phyloP scores from a whole-genome alignment of 2,329 filamentous ascomycete genomes.

The Annulohypoxylon truncatum region DNA sequence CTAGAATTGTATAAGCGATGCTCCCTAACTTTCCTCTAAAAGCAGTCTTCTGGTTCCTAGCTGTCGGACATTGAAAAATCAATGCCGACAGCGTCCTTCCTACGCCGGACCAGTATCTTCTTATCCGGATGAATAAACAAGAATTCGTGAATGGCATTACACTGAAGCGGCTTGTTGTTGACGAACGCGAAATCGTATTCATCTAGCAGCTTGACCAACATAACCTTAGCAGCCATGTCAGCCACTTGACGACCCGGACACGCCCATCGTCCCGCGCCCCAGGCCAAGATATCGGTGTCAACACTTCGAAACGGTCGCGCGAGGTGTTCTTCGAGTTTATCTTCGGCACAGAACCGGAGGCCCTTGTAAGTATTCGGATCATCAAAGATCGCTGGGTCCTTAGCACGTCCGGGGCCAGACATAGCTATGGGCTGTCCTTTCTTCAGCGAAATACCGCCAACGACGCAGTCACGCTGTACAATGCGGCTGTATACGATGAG shows the following conservation, averaged over 20 bases:
- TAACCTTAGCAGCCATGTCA: background rate
- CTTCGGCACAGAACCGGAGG: constrained; percentile 21
- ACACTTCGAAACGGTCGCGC: background rate
- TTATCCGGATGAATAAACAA: constrained; percentile 23
- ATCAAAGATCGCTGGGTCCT: constrained; percentile 19
- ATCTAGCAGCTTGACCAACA: constrained; percentile 30
- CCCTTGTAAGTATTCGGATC: constrained; percentile 21
- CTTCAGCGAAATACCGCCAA: background rate
- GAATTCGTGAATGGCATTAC: constrained; percentile 20
- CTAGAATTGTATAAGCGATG: too few species aligned
- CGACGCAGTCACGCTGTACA: background rate
- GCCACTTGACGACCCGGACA: background rate
- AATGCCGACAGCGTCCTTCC: background rate
- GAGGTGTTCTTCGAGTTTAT: constrained; percentile 22
- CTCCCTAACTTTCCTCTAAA: too few species aligned
- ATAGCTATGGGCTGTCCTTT: background rate
- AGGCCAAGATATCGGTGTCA: background rate
- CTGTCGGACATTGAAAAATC: background rate
- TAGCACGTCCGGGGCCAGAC: background rate
- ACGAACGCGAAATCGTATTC: constrained; percentile 33
- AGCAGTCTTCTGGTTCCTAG: too few species aligned
- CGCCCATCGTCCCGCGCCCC: background rate
- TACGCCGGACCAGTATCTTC: constrained; percentile 9
- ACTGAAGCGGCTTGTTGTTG: constrained; percentile 7
- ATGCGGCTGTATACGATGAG: background rate